Evolutionary conservation across 441 rosid genomes (phyloP).

Genomic region (Euphorbia corollata): DNA sequence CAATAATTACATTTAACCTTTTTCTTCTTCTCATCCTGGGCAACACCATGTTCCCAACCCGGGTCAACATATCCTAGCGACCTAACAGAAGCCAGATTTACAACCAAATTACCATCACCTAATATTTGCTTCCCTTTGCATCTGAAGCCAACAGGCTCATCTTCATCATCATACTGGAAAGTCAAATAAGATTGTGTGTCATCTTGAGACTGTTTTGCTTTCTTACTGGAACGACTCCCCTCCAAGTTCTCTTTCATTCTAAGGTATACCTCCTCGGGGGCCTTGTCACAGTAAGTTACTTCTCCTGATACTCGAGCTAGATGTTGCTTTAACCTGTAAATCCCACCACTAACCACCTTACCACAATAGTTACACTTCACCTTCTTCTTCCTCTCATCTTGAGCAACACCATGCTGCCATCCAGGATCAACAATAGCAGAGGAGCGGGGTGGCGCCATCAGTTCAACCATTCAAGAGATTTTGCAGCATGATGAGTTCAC

Average conservation of each 20-base stretch:
- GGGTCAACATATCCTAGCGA: slow-evolving; percentile 53
- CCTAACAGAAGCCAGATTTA: slow-evolving; percentile 6
- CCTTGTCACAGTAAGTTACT: slow-evolving; percentile 75
- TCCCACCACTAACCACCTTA: slow-evolving; percentile 82
- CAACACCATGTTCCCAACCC: slow-evolving; percentile 97
- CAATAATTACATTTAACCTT: slow-evolving; percentile 87
- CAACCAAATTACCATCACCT: slow-evolving; percentile 4
- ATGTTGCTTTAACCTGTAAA: slow-evolving; percentile 88
- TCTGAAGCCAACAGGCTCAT: slow-evolving; percentile 13
- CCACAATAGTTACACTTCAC: slow-evolving; percentile 90
- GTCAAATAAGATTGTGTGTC: slow-evolving; percentile 13
- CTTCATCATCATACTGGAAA: slow-evolving; percentile 18
- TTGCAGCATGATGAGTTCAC: not conserved
- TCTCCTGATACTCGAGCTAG: slow-evolving; percentile 94
- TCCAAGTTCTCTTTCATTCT: slow-evolving; percentile 84
- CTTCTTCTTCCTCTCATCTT: slow-evolving; percentile 83
- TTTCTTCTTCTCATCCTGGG: slow-evolving; percentile 88
- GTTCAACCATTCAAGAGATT: slow-evolving; percentile 16
- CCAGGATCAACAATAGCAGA: slow-evolving; percentile 65
- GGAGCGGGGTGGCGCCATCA: slow-evolving; percentile 19
- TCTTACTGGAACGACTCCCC: slow-evolving; percentile 17
- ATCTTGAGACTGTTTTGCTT: slow-evolving; percentile 16
- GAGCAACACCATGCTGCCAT: slow-evolving; percentile 93
- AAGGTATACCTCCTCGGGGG: slow-evolving; percentile 78
- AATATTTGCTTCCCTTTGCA: slow-evolving; percentile 18